Evolutionary conservation across 2,329 filamentous ascomycete genomes (phyloP).

Genomic region (Sclerotinia nivalis): DNA sequence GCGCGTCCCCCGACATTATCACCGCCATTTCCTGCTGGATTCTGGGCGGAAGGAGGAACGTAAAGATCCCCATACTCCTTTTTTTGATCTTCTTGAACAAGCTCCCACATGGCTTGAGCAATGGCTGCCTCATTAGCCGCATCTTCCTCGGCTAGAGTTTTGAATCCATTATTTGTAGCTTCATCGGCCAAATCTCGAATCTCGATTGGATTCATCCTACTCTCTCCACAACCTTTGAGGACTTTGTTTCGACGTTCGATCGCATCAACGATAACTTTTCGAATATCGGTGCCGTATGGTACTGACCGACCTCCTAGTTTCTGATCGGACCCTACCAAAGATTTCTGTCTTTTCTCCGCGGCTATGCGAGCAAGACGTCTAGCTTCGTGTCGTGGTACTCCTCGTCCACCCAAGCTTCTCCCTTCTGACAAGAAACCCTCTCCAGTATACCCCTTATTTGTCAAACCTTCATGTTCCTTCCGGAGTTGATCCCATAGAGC

Average conservation of each 20-base stretch:
- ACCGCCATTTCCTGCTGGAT: conserved; percentile 41
- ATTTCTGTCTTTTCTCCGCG: conserved; percentile 66
- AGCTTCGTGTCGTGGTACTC: conserved; percentile 70
- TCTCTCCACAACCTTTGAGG: conserved; percentile 72
- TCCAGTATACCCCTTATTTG: conserved; percentile 83
- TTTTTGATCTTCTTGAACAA: conserved; percentile 72
- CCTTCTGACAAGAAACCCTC: conserved; percentile 83
- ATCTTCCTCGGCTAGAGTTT: conserved; percentile 82
- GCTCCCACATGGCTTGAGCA: conserved; percentile 79
- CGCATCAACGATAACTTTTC: conserved; percentile 70
- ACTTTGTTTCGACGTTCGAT: conserved; percentile 67
- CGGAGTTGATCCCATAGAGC: conserved; percentile 86
- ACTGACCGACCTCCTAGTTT: conserved; percentile 66
- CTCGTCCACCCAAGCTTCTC: conserved; percentile 67
- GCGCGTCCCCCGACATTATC: conserved; percentile 28
- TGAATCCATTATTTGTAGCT: conserved; percentile 72
- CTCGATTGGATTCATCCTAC: conserved; percentile 62
- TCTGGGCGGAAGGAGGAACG: conserved; percentile 36
- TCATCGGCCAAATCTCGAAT: conserved; percentile 63
- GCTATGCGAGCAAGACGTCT: conserved; percentile 71
- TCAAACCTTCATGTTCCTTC: conserved; percentile 76
- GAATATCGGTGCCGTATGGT: conserved; percentile 64
- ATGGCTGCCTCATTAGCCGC: conserved; percentile 87
- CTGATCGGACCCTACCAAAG: conserved; percentile 64
- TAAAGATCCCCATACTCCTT: conserved; percentile 38